Base-by-base conservation (phyloP, 768 basidiomycete genomes). In the Macrolepiota albuminosa region DNA sequence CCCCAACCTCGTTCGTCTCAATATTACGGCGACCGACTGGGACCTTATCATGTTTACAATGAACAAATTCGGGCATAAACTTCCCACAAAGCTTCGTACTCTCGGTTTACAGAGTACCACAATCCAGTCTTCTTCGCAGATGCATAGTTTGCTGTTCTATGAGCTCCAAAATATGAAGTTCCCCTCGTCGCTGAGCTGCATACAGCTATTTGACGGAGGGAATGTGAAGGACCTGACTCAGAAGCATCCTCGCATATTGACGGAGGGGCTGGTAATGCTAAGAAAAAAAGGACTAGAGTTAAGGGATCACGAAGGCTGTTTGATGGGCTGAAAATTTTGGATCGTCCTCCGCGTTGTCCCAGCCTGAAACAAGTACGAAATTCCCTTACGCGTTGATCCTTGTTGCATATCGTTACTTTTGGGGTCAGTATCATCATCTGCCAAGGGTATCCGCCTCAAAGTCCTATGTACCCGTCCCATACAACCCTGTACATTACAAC, bases 141-240 rank as follows among this genome's bases (percentile, higher is more conserved):
- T 34, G 14, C 62, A 66, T 26, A n/a, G 18, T 36, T 11, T 31
- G 3, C 58, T 66, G 36, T 60, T 63, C 26, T 9, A 1, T 21
- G 10, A 47, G 4, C 54, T 68, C 16, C 39, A 45, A 14, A 40
- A 39, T 7, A 54, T 63, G 45, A 49, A 31, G 26, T 29, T 43
- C 13, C 33, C 56, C 10, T 26, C 64, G 7, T 53, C 50, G 21
- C 54, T 66, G 34, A 33, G 51, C 10, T 58, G 34, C 13, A 53
- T 66, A 31, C 62, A 63, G 53, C 36, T 68, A n/a, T 58, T 63
- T 26, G 57, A 59, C 14, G 18, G n/a, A 29, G 59, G 57, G 14
- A 64, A 61, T 39, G 63, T 64, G 2, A 45, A 8, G 11, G 59
- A 64, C 40, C 24, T 68, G 7, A 14, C 42, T 26, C 47, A 57